A percentile compares a stretch with the other conserved stretches of the same genome.
Conservation (phyloP, 257 asterid species). For the Jacaranda mimosifolia region DNA sequence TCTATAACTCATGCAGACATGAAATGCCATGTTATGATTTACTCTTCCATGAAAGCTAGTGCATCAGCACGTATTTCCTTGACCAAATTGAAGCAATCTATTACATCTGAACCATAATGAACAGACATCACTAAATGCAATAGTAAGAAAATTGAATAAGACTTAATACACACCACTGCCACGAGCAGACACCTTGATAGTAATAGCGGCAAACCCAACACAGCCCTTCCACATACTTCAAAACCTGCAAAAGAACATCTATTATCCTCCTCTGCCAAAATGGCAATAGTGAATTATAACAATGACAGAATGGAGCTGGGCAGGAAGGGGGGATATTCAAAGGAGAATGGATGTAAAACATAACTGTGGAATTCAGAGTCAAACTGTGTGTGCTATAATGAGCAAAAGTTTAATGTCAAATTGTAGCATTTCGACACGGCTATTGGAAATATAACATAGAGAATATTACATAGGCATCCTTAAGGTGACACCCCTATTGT, state of each 20-base stretch:
- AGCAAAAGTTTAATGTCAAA: conserved; percentile 18
- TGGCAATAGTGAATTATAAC: conserved; percentile 13
- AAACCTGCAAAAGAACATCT: conserved; percentile 62
- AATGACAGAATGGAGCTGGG: neutral
- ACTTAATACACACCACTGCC: conserved; percentile 83
- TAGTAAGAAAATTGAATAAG: conserved; percentile 14
- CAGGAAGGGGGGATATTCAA: neutral
- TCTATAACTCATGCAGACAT: conserved; percentile 9
- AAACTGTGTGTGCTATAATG: conserved; percentile 8
- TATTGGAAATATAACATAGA: neutral
- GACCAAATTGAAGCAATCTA: conserved; percentile 25
- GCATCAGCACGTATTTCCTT: conserved; percentile 14
- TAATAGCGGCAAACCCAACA: conserved; percentile 99
- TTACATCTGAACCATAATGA: conserved; percentile 12
- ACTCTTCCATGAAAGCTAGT: conserved; percentile 22
- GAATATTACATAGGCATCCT: conserved; percentile 2
- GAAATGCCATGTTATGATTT: conserved; percentile 23
- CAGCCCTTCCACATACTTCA: conserved; percentile 90
- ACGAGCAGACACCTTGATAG: conserved; percentile 98
- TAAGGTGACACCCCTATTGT: neutral
- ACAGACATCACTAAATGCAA: conserved; percentile 27
- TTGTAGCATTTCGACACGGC: neutral
- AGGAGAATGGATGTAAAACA: conserved; percentile 11
- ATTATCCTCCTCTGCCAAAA: conserved; percentile 33
- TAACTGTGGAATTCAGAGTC: neutral